Conservation (phyloP, 805 yeast species). For the Metschnikowia borealis region DNA sequence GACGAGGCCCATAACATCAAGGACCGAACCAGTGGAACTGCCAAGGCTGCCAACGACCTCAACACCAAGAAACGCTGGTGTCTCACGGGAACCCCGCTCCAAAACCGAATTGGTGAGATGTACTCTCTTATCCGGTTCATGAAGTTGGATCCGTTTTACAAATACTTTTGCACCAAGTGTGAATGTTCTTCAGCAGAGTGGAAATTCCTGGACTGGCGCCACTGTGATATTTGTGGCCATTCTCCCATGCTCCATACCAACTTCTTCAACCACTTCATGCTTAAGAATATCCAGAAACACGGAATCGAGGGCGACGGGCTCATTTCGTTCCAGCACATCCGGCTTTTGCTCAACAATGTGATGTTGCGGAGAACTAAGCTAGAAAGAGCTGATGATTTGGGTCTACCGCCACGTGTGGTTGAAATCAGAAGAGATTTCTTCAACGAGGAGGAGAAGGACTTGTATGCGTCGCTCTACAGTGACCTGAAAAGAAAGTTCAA, state of each 20-base stretch:
- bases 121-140: conserved; percentile 86
- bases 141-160: conserved; percentile 78
- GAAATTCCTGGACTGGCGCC: conserved; percentile 78
- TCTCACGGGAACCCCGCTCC: conserved; percentile 93
- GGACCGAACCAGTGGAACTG: conserved; percentile 89
- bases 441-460: conserved; percentile 92
- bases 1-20: conserved; percentile 98
- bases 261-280: conserved; percentile 91
- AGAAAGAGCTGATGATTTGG: conserved; percentile 95
- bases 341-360: conserved; percentile 66
- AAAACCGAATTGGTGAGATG: conserved; percentile 93
- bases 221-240: conserved; percentile 85
- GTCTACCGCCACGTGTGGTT: conserved; percentile 93
- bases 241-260: conserved; percentile 93
- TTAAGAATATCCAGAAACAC: conserved; percentile 86
- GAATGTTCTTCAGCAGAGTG: conserved; percentile 79
- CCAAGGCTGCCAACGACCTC: conserved; percentile 81
- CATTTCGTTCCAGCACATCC: conserved; percentile 72
- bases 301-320: conserved; percentile 82
- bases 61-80: conserved; percentile 81
- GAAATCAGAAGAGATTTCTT: conserved; percentile 82
- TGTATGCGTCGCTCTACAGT: conserved; percentile 81
- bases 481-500: conserved; percentile 85
- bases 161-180: conserved; percentile 91
- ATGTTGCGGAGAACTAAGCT: conserved; percentile 94